phyloP scores from a whole-genome alignment of 495 filamentous ascomycete genomes.

The Penicillium paradoxum region DNA sequence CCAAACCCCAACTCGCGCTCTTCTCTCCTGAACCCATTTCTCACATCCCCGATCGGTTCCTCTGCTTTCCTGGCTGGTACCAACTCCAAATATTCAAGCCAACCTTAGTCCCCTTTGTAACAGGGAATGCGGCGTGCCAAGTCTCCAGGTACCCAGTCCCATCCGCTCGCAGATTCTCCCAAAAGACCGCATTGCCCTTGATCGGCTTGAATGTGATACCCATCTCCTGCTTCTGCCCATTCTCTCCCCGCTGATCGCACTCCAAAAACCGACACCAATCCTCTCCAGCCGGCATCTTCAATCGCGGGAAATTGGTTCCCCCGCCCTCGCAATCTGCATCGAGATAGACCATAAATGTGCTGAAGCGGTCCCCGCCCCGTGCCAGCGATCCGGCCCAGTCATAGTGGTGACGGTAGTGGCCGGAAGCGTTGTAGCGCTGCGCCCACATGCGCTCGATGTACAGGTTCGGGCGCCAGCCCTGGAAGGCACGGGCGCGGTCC shows the following conservation, averaged over 20 bases:
- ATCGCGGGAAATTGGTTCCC: conserved; percentile 55
- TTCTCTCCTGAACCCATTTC: background rate
- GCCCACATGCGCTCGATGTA: conserved; percentile 60
- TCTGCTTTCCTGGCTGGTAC: conserved; percentile 35
- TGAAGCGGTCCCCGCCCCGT: conserved; percentile 42
- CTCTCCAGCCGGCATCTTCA: conserved; percentile 35
- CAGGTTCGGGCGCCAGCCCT: conserved; percentile 58
- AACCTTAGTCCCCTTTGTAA: conserved; percentile 62
- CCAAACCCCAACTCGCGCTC: background rate
- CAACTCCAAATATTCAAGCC: conserved; percentile 78
- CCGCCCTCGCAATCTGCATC: conserved; percentile 54
- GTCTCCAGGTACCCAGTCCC: conserved; percentile 60
- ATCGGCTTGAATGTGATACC: conserved; percentile 64
- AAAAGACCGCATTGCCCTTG: conserved; percentile 69
- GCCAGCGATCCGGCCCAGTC: conserved; percentile 49
- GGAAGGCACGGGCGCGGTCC: conserved; percentile 61
- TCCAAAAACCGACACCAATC: conserved; percentile 59
- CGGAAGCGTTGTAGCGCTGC: conserved; percentile 54
- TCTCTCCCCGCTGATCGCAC: conserved; percentile 37
- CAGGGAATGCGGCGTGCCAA: conserved; percentile 67
- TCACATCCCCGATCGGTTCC: conserved; percentile 7
- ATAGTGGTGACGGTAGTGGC: conserved; percentile 56
- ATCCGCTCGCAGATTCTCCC: conserved; percentile 63
- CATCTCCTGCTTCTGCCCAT: background rate
- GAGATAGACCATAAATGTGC: conserved; percentile 62